These are phyloP conservation scores for Calvatia gigantea DNA, from an alignment of 768 basidiomycete species.

Conservation along the genomic window DNA sequence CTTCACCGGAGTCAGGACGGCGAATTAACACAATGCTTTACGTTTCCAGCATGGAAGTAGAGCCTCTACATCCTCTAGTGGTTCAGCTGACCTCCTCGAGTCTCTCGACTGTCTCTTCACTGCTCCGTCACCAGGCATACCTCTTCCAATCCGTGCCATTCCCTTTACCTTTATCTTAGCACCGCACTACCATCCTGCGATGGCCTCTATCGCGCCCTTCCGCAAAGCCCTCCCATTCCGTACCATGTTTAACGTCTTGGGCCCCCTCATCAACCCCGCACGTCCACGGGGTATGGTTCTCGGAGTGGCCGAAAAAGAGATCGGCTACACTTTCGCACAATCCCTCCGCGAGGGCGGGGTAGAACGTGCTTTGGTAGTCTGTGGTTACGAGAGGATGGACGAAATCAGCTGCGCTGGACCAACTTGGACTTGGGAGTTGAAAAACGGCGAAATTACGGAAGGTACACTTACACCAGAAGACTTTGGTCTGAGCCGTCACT, in stretches of 20 bases:
- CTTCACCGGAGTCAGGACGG: not conserved
- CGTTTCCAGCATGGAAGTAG: slow-evolving; percentile 74
- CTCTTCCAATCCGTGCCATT: slow-evolving; percentile 56
- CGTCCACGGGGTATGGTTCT: slow-evolving; percentile 85
- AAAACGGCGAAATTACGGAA: slow-evolving; percentile 59
- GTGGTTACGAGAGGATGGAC: slow-evolving; percentile 87
- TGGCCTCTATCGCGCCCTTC: slow-evolving; percentile 79
- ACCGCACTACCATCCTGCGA: slow-evolving; percentile 86
- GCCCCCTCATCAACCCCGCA: slow-evolving; percentile 92
- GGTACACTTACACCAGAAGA: slow-evolving; percentile 60
- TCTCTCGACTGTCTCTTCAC: slow-evolving; percentile 77
- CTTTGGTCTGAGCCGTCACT: slow-evolving; percentile 75
- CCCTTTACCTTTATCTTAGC: slow-evolving; percentile 95
- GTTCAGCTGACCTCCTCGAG: slow-evolving; percentile 89
- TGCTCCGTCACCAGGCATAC: slow-evolving; percentile 52
- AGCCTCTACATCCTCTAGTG: slow-evolving; percentile 92
- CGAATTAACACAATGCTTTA: not conserved
- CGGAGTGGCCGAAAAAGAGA: slow-evolving; percentile 79
- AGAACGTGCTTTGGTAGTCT: slow-evolving; percentile 85
- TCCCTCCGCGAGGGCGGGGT: slow-evolving; percentile 74
- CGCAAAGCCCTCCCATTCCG: slow-evolving; percentile 88
- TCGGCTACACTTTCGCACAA: slow-evolving; percentile 79
- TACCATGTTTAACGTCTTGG: slow-evolving; percentile 94
- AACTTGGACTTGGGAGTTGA: slow-evolving; percentile 81
- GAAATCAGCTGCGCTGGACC: slow-evolving; percentile 95